A percentile compares a stretch with the other conserved stretches of the same genome.
phyloP scores from a whole-genome alignment of 2,329 filamentous ascomycete species.

The Rhexocercosporidium sp. region DNA sequence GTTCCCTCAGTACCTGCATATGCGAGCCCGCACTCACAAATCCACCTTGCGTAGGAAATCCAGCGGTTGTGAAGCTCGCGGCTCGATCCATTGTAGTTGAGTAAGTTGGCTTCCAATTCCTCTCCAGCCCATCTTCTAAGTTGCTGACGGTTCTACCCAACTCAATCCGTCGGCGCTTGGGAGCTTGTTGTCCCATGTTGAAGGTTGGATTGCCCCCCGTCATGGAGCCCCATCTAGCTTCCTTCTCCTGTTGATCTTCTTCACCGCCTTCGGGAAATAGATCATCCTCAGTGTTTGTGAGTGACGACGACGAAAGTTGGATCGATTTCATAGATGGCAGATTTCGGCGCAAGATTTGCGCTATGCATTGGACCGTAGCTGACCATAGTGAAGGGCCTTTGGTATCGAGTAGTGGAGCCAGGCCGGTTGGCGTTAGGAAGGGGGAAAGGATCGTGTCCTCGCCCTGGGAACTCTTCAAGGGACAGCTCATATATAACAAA shows the following conservation, averaged over 20 bases:
- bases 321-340: conserved; percentile 56
- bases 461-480: conserved; percentile 67
- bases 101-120: conserved; percentile 46
- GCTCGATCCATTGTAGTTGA: conserved; percentile 67
- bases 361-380: conserved; percentile 66
- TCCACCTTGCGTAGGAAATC: conserved; percentile 22
- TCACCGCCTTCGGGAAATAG: conserved; percentile 69
- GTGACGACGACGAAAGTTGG: conserved; percentile 50
- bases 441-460: conserved; percentile 70
- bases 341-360: conserved; percentile 72
- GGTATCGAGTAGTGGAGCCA: conserved; percentile 57
- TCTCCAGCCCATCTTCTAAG: conserved; percentile 18
- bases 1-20: conserved; percentile 40
- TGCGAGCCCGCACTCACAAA: conserved; percentile 41
- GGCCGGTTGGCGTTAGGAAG: conserved; percentile 67
- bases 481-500: conserved; percentile 84
- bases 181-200: conserved; percentile 31
- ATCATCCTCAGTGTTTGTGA: conserved; percentile 69
- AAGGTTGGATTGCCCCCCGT: conserved; percentile 31
- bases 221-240: conserved; percentile 44
- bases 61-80: conserved; percentile 66
- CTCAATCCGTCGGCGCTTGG: conserved; percentile 39
- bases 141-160: conserved; percentile 24
- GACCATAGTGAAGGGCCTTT: conserved; percentile 74
- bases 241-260: conserved; percentile 45